A percentile compares a stretch with the other conserved stretches of the same genome.
These are phyloP conservation scores for Microbotryum intermedium DNA, from an alignment of 1,284 basidiomycete species.

Conservation along the genomic window DNA sequence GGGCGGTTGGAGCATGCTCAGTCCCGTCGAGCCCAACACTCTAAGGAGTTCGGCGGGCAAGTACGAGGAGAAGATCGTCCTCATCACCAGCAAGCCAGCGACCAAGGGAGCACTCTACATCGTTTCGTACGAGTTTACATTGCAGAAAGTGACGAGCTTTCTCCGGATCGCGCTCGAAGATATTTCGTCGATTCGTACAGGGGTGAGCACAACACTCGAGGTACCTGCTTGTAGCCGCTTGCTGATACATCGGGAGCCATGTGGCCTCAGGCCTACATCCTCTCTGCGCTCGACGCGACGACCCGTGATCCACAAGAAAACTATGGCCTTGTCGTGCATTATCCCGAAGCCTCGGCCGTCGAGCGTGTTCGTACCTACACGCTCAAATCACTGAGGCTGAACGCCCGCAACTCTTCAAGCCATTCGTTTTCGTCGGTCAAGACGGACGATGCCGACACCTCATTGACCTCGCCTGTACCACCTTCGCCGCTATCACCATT, in stretches of 20 bases:
- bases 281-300: slow-evolving; percentile 80
- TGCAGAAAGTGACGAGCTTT: slow-evolving; percentile 47
- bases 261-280: slow-evolving; percentile 75
- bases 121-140: slow-evolving; percentile 31
- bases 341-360: slow-evolving; percentile 58
- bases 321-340: slow-evolving; percentile 69
- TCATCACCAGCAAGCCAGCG: slow-evolving; percentile 45
- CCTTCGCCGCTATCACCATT: not conserved
- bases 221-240: slow-evolving; percentile 11
- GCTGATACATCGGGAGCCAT: slow-evolving; percentile 45
- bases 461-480: not conserved
- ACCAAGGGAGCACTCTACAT: slow-evolving; percentile 23
- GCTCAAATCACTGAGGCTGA: slow-evolving; percentile 43
- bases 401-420: not conserved
- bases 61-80: slow-evolving; percentile 85
- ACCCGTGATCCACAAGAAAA: slow-evolving; percentile 73
- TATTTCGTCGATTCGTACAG: slow-evolving; percentile 3
- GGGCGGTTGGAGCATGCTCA: slow-evolving; percentile 84
- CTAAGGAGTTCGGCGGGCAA: slow-evolving; percentile 50
- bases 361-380: slow-evolving; percentile 69
- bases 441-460: not conserved
- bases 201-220: not conserved
- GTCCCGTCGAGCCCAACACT: slow-evolving; percentile 67
- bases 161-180: not conserved
- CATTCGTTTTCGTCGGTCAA: not conserved